These are phyloP conservation scores for Paecilomyces formosus DNA, from an alignment of 2,329 filamentous ascomycete genomes.

Conservation along the genomic window DNA sequence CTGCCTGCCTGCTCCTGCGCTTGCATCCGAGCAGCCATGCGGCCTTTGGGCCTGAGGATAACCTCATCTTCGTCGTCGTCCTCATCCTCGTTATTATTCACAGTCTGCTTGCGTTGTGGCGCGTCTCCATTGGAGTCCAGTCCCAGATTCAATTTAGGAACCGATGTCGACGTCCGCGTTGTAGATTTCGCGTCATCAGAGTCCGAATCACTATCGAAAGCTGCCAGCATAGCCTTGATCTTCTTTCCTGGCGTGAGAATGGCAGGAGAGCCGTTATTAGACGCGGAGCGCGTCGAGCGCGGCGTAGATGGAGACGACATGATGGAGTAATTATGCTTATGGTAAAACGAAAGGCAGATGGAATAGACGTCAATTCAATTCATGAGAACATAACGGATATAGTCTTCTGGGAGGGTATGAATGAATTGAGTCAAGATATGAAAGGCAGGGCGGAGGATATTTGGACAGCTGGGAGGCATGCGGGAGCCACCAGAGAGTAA, in stretches of 20 bases:
- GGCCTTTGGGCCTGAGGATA: constrained; percentile 51
- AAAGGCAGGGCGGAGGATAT: not conserved
- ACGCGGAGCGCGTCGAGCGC: constrained; percentile 24
- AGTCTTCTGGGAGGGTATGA: not conserved
- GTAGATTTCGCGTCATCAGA: constrained; percentile 29
- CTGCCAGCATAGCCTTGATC: constrained; percentile 43
- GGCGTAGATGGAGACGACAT: constrained; percentile 28
- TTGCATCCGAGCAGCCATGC: constrained; percentile 59
- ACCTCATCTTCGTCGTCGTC: constrained; percentile 40
- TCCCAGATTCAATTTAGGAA: not conserved
- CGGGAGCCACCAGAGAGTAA: not conserved
- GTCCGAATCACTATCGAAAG: constrained; percentile 41
- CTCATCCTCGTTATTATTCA: constrained; percentile 18
- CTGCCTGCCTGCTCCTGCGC: constrained; percentile 19
- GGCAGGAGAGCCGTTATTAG: constrained; percentile 19
- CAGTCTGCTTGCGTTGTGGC: constrained; percentile 1
- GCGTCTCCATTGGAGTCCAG: not conserved
- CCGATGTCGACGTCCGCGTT: constrained; percentile 1
- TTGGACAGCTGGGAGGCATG: not conserved
- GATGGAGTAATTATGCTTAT: not conserved
- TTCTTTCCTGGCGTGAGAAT: constrained; percentile 40
- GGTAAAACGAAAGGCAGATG: not conserved
- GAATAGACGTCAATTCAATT: not conserved
- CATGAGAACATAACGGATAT: not conserved
- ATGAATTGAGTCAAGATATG: not conserved